A percentile compares a stretch with the other conserved stretches of the same genome.
phyloP scores from a whole-genome alignment of 164 flowering plant species.

The Berberis vulgaris region DNA sequence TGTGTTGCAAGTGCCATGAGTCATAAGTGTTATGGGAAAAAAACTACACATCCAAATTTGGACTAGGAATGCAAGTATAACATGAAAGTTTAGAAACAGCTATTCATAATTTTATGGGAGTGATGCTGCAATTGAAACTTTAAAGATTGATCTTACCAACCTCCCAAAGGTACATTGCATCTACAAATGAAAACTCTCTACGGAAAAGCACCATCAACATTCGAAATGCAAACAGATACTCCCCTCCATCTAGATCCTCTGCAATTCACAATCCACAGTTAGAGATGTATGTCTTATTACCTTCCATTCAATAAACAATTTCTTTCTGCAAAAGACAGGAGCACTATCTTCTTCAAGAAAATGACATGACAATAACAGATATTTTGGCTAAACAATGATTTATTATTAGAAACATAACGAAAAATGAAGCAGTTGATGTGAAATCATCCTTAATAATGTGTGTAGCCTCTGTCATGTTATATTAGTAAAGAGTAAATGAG shows the following conservation, averaged over 20 bases:
- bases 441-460: no score
- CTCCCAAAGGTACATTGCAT: conserved; percentile 93
- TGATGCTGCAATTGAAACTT: neutral
- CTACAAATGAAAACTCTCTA: conserved; percentile 82
- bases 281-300: conserved; percentile 2
- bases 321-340: neutral
- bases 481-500: no score
- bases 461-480: no score
- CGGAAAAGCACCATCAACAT: conserved; percentile 94
- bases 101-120: no score
- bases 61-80: neutral
- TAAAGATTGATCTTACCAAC: conserved; percentile 21
- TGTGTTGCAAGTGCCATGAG: no score
- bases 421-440: no score
- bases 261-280: conserved; percentile 18
- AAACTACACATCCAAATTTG: no score
- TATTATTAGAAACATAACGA: no score
- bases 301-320: neutral
- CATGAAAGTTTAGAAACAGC: no score
- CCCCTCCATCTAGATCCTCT: conserved; percentile 93
- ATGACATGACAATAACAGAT: neutral
- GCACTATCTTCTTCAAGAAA: neutral
- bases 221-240: conserved; percentile 84
- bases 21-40: no score
- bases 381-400: neutral